Conservation (phyloP, 2,329 filamentous ascomycete genomes). For the Metarhizium anisopliae region DNA sequence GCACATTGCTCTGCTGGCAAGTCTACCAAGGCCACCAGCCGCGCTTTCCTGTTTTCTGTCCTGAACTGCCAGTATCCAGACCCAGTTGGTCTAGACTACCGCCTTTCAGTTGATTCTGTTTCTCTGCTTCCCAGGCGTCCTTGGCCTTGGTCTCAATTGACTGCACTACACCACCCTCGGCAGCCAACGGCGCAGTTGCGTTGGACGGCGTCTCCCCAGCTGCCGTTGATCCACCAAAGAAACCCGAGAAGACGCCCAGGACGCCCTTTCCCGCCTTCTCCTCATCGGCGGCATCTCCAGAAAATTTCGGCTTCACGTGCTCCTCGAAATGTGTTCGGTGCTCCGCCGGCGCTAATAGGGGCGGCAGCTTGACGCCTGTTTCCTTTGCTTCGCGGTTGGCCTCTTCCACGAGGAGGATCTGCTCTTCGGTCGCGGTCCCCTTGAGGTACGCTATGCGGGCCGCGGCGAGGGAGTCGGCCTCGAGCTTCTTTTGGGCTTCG, state of each 20-base stretch:
- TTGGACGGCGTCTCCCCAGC: slow-evolving; percentile 7
- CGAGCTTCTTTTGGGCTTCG: slow-evolving; percentile 43
- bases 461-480: slow-evolving; percentile 44
- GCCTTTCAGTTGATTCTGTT: slow-evolving; percentile 39
- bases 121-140: slow-evolving; percentile 38
- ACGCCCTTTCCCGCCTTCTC: slow-evolving; percentile 25
- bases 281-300: slow-evolving; percentile 12
- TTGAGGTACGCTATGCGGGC: slow-evolving; percentile 53
- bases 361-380: slow-evolving; percentile 38
- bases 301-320: slow-evolving; percentile 22
- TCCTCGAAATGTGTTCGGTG: slow-evolving; percentile 28
- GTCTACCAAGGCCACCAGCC: slow-evolving; percentile 37
- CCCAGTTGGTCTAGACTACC: slow-evolving; percentile 43
- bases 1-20: background rate
- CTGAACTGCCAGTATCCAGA: slow-evolving; percentile 20
- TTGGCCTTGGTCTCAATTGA: slow-evolving; percentile 29
- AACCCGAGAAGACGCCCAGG: slow-evolving; percentile 23
- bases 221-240: slow-evolving; percentile 15
- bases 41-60: slow-evolving; percentile 30
- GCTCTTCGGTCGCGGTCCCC: slow-evolving; percentile 46
- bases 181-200: slow-evolving; percentile 11
- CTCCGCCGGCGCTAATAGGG: slow-evolving; percentile 38
- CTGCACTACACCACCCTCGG: slow-evolving; percentile 12
- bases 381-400: slow-evolving; percentile 39
- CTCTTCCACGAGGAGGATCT: slow-evolving; percentile 48